Evolutionary conservation across 495 filamentous ascomycete genomes (phyloP).

Genomic region (Daldinia decipiens): DNA sequence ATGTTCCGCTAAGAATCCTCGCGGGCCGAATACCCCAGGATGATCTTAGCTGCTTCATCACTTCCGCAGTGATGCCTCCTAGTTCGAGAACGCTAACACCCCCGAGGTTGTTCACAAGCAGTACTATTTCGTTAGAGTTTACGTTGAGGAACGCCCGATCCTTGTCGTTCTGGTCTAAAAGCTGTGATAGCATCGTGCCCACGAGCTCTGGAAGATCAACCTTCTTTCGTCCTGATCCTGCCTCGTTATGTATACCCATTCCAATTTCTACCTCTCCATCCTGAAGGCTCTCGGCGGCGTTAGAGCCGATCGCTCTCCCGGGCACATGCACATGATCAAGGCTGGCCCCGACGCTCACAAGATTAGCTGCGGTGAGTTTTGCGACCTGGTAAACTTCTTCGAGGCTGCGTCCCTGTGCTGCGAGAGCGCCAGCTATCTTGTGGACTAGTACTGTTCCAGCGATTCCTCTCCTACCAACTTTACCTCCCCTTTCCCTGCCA

Average conservation of each 20-base stretch:
- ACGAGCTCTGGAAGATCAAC: conserved; percentile 76
- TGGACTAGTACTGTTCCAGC: conserved; percentile 89
- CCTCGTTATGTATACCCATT: conserved; percentile 99
- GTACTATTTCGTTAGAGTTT: conserved; percentile 70
- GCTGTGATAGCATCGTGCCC: conserved; percentile 78
- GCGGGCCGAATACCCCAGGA: conserved; percentile 77
- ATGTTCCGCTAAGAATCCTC: conserved; percentile 72
- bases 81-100: conserved; percentile 89
- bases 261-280: conserved; percentile 88
- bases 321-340: conserved; percentile 94
- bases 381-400: conserved; percentile 79
- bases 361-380: conserved; percentile 74
- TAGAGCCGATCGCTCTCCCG: conserved; percentile 64
- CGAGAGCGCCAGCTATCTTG: conserved; percentile 89
- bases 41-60: conserved; percentile 77
- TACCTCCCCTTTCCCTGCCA: conserved; percentile 81
- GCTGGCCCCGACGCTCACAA: conserved; percentile 87
- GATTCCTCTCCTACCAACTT: conserved; percentile 91
- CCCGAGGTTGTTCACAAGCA: conserved; percentile 95
- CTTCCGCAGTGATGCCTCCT: conserved; percentile 87
- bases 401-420: conserved; percentile 70
- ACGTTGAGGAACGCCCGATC: conserved; percentile 84
- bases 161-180: conserved; percentile 80
- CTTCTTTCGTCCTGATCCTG: conserved; percentile 77
- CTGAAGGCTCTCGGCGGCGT: conserved; percentile 63